phyloP scores from a whole-genome alignment of 352 stramenopile species.

The Pythium monospermum region DNA sequence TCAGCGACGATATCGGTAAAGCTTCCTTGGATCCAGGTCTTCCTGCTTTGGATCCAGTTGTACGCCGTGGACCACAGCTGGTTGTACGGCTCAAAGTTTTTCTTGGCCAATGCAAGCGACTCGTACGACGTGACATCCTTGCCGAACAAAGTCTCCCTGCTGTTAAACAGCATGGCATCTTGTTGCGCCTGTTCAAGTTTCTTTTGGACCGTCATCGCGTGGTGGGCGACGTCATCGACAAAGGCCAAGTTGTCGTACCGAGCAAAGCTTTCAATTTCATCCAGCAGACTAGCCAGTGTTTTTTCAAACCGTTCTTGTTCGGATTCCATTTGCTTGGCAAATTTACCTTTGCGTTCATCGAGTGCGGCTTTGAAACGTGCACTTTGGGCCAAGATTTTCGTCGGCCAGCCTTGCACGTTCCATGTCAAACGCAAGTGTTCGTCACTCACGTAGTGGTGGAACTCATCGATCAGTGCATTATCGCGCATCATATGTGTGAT shows the following conservation, averaged over 20 bases:
- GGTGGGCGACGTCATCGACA: conserved; percentile 84
- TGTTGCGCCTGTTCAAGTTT: conserved; percentile 88
- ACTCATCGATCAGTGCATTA: conserved; percentile 78
- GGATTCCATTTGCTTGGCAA: conserved; percentile 91
- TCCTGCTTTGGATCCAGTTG: conserved; percentile 90
- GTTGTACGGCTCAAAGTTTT: conserved; percentile 94
- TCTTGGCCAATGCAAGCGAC: conserved; percentile 77
- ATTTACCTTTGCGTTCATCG: conserved; percentile 81
- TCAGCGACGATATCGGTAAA: conserved; percentile 92
- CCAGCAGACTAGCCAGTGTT: conserved; percentile 64
- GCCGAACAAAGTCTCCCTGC: conserved; percentile 88
- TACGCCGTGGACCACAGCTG: conserved; percentile 89
- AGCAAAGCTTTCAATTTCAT: conserved; percentile 88
- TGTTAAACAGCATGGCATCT: conserved; percentile 91
- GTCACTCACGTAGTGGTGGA: conserved; percentile 77
- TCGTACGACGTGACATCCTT: conserved; percentile 89
- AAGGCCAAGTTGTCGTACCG: conserved; percentile 87
- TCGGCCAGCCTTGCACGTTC: conserved; percentile 87
- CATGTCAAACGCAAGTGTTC: conserved; percentile 86
- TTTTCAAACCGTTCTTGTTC: conserved; percentile 93
- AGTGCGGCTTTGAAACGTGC: conserved; percentile 67
- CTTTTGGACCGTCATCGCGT: conserved; percentile 81
- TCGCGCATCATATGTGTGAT: conserved; percentile 76
- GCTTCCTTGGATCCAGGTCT: conserved; percentile 89
- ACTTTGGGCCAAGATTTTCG: conserved; percentile 83